phyloP scores from a whole-genome alignment of 2,329 filamentous ascomycete genomes.

The Fonsecaea erecta region DNA sequence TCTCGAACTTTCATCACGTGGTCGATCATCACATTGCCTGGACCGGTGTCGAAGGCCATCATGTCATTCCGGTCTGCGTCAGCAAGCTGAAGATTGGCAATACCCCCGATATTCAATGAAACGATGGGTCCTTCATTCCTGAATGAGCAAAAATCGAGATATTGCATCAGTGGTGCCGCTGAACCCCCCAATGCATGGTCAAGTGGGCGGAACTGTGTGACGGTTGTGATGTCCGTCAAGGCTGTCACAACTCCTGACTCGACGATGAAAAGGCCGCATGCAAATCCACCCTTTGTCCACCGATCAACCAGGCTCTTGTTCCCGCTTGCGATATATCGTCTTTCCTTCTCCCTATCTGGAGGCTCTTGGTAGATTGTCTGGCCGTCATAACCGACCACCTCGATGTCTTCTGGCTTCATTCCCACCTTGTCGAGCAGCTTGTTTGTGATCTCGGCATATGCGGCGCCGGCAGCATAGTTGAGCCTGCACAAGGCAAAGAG shows the following conservation, averaged over 20 bases:
- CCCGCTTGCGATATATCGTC: slow-evolving; percentile 32
- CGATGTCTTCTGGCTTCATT: slow-evolving; percentile 38
- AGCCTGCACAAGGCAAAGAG: slow-evolving; percentile 41
- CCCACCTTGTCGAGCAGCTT: slow-evolving; percentile 33
- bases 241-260: slow-evolving; percentile 43
- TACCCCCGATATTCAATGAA: slow-evolving; percentile 42
- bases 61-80: slow-evolving; percentile 40
- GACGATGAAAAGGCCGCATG: slow-evolving; percentile 42
- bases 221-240: slow-evolving; percentile 40
- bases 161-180: slow-evolving; percentile 42
- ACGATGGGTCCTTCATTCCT: slow-evolving; percentile 37
- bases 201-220: slow-evolving; percentile 41
- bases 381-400: slow-evolving; percentile 42
- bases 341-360: slow-evolving; percentile 36
- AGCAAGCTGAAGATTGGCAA: slow-evolving; percentile 42
- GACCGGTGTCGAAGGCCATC: slow-evolving; percentile 43
- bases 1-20: slow-evolving; percentile 40
- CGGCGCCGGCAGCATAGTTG: slow-evolving; percentile 41
- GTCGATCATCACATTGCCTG: slow-evolving; percentile 43
- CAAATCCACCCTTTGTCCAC: slow-evolving; percentile 40
- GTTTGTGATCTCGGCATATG: slow-evolving; percentile 42
- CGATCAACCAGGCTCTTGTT: slow-evolving; percentile 39
- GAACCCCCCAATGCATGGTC: slow-evolving; percentile 42
- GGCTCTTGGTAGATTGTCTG: slow-evolving; percentile 44
- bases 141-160: slow-evolving; percentile 43